Conservation (phyloP, 148 eudicot genomes). For the Hydrangea macrophylla region DNA sequence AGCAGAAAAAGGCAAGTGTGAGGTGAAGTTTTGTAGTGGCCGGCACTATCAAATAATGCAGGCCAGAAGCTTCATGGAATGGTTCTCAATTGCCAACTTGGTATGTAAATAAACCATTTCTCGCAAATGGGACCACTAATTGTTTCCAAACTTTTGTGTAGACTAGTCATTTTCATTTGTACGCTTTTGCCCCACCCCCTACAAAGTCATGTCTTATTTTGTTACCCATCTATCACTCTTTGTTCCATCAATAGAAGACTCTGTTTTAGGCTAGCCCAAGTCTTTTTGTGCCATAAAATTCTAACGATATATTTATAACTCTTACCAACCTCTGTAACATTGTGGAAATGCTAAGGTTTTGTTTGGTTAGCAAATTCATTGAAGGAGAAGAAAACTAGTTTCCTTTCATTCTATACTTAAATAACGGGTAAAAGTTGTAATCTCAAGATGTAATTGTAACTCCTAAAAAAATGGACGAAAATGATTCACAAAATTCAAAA, state of each 20-base stretch:
- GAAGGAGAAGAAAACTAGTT: too few relatives aligned
- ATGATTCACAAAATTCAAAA: too few relatives aligned
- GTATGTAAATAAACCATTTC: background rate
- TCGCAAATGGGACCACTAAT: background rate
- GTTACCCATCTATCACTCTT: background rate
- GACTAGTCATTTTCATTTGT: background rate
- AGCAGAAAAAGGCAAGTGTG: constrained; percentile 8
- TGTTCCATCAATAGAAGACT: background rate
- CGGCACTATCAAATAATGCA: background rate
- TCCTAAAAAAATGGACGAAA: too few relatives aligned
- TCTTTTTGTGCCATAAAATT: too few relatives aligned
- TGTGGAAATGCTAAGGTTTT: too few relatives aligned
- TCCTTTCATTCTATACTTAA: too few relatives aligned
- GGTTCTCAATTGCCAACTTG: background rate
- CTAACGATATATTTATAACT: too few relatives aligned
- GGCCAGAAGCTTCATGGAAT: background rate
- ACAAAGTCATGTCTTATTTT: background rate
- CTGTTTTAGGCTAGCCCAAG: background rate
- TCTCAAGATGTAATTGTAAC: too few relatives aligned
- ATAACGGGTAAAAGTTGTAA: too few relatives aligned
- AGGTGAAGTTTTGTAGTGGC: background rate
- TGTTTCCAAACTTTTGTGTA: background rate
- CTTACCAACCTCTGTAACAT: too few relatives aligned
- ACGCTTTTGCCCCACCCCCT: background rate
- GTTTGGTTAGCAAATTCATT: too few relatives aligned